A percentile compares a stretch with the other conserved stretches of the same genome.
These are phyloP conservation scores for Sordariomycetes sp. DNA, from an alignment of 2,329 filamentous ascomycete genomes.

Conservation along the genomic window DNA sequence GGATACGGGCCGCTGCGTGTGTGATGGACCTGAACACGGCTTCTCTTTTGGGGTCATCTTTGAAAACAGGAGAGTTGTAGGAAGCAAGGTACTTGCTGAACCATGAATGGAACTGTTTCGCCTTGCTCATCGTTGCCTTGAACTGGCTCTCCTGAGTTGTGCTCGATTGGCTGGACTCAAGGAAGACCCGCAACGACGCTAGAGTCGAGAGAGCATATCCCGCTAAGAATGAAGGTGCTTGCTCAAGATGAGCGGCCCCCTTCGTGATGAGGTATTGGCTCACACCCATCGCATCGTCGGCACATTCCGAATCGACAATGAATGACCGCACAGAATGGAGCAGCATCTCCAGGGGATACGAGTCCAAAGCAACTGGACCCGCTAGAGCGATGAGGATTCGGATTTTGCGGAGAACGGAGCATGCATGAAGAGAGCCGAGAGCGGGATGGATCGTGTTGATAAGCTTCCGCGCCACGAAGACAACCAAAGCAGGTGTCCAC, in stretches of 20 bases:
- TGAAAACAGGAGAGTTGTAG: conserved; percentile 43
- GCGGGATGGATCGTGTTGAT: conserved; percentile 72
- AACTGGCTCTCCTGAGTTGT: conserved; percentile 81
- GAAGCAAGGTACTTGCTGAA: conserved; percentile 54
- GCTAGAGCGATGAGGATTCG: conserved; percentile 69
- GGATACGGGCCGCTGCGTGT: conserved; percentile 52
- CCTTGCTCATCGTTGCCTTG: conserved; percentile 60
- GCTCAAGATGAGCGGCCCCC: conserved; percentile 50
- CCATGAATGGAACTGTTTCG: conserved; percentile 67
- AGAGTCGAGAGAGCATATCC: conserved; percentile 71
- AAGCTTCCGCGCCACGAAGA: conserved; percentile 62
- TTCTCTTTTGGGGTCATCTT: conserved; percentile 29
- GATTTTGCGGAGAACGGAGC: conserved; percentile 75
- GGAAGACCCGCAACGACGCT: conserved; percentile 63
- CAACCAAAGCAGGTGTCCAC: conserved; percentile 65
- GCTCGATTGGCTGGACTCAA: conserved; percentile 61
- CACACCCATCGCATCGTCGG: conserved; percentile 80
- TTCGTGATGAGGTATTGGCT: conserved; percentile 68
- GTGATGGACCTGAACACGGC: conserved; percentile 53
- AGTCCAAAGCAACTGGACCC: conserved; percentile 55
- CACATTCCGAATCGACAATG: conserved; percentile 71
- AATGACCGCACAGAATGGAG: conserved; percentile 69
- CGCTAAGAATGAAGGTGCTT: conserved; percentile 61
- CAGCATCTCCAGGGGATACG: conserved; percentile 84
- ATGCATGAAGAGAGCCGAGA: conserved; percentile 75